A percentile compares a stretch with the other conserved stretches of the same genome.
Evolutionary conservation across 345 rosid species (phyloP).

Genomic region (Sonneratia caseolaris): DNA sequence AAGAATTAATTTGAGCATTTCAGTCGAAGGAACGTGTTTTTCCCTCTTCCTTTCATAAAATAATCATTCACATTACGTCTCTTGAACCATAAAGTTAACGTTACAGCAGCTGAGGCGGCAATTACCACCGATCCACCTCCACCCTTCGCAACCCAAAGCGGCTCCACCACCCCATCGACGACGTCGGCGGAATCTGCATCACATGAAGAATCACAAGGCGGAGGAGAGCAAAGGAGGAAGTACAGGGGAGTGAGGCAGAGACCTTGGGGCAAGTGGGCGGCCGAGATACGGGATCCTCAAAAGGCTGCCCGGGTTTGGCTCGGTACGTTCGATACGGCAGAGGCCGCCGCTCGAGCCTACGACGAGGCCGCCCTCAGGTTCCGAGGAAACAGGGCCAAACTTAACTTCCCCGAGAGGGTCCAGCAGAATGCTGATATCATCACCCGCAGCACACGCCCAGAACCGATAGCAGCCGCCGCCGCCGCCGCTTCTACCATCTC

Average conservation of each 20-base stretch:
- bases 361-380: slow-evolving; percentile 17
- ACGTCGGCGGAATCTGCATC: slow-evolving; percentile 4
- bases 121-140: neutral
- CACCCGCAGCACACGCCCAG: neutral
- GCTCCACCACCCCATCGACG: neutral
- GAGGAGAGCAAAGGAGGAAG: slow-evolving; percentile 10
- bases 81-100: neutral
- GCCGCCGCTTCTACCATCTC: no score
- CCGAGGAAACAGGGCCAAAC: slow-evolving; percentile 14
- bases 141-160: neutral
- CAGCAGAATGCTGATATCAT: neutral
- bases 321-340: slow-evolving; percentile 14
- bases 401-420: slow-evolving; percentile 13
- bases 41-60: no score
- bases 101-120: slow-evolving; percentile 1
- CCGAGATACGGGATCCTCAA: slow-evolving; percentile 16
- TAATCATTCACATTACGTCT: neutral
- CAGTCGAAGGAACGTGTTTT: no score
- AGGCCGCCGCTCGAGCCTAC: slow-evolving; percentile 16
- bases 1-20: no score
- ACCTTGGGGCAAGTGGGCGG: slow-evolving; percentile 19
- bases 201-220: neutral
- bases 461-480: neutral
- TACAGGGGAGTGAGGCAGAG: slow-evolving; percentile 19
- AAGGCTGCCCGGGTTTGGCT: slow-evolving; percentile 17